Evolutionary conservation across 2,329 filamentous ascomycete genomes (phyloP), one percentile per base, ranked within the genome.

Genomic region (Teratosphaeria destructans): DNA sequence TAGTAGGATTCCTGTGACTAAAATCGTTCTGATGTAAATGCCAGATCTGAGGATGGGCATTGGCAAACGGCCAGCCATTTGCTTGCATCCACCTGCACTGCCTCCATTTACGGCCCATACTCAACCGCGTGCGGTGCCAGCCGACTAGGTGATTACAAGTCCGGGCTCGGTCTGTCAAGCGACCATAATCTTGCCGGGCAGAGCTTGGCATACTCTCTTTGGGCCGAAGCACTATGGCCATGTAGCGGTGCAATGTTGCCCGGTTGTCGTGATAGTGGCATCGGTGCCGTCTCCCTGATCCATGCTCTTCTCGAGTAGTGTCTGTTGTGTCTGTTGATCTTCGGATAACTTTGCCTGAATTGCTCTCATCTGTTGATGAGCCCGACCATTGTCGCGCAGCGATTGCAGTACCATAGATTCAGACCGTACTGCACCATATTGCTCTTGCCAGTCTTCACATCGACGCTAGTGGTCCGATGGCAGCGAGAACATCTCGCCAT

Each of bases 371-470:
- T 64, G 57, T 69, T 67, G 54, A 57, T 65, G 49, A 70, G 60
- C 23, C 72, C 72, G n/a, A 73, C 72, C 37, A 73, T 67, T 49
- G 59, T 65, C 39, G 72, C 72, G 59, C 72, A 74, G 29, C 72
- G 65, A 16, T 59, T 66, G 66, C 72, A 74, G 65, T 74, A 74
- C 66, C 70, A 74, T 37, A 68, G 65, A 53, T 74, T 74, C 19
- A 73, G 63, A 10, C 72, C 72, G 53, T 73, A 74, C 12, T 65
- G 63, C 16, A 73, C 60, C 72, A 74, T 74, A 63, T 72, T 73
- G 57, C 63, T 66, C 54, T 69, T 67, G n/a, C 70, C 70, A 5
- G 70, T 71, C 54, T 65, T 58, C 26, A 69, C 55, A 56, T 73
- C 70, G 53, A 72, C 55, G 64, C 70, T 72, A 19, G 67, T 64